Evolutionary conservation across 345 rosid species (phyloP).

Genomic region (Aquilaria yunnanensis): DNA sequence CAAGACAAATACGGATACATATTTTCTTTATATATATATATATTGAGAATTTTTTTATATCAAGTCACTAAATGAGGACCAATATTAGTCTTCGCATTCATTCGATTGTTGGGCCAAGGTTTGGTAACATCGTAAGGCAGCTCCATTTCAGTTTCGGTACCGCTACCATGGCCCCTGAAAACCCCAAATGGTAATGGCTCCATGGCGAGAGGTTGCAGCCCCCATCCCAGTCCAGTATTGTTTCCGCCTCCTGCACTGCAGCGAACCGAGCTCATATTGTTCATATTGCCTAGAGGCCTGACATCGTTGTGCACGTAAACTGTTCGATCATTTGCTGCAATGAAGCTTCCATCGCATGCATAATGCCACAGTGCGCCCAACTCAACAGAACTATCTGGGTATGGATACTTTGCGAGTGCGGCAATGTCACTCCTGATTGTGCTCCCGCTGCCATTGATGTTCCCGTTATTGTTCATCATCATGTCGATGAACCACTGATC

Average conservation of each 20-base stretch:
- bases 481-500: slow-evolving; percentile 9
- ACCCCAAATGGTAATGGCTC: background rate
- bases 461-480: background rate
- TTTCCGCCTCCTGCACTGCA: background rate
- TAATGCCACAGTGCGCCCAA: background rate
- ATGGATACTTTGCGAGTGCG: background rate
- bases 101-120: too few species aligned
- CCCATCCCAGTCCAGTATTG: background rate
- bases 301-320: background rate
- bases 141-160: background rate
- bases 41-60: too few species aligned
- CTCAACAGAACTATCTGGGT: background rate
- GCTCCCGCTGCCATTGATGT: background rate
- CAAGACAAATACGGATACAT: too few species aligned
- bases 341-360: background rate
- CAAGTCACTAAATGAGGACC: too few species aligned
- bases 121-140: background rate
- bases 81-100: too few species aligned
- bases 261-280: too few species aligned
- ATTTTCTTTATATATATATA: too few species aligned
- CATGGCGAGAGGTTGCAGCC: background rate
- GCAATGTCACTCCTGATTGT: background rate
- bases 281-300: too few species aligned
- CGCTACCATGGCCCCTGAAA: background rate
- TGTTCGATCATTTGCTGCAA: background rate